phyloP scores from a whole-genome alignment of 208 protist species.

The Trypanosoma brucei region DNA sequence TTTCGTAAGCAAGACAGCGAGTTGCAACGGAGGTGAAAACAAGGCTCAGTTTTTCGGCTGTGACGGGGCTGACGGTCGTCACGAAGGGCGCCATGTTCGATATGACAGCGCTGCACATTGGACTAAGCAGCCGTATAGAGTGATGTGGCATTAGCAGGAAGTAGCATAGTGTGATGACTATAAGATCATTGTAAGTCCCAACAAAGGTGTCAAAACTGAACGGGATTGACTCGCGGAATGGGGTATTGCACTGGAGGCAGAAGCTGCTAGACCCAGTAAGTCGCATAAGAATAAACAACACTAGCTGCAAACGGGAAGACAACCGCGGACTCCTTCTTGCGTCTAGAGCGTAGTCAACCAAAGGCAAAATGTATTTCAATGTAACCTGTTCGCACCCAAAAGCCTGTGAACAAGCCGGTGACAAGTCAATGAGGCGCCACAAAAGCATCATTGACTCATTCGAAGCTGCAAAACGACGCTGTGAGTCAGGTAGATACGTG shows the following conservation, averaged over 20 bases:
- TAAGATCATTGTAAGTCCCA: conserved; percentile 73
- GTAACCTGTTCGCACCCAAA: conserved; percentile 36
- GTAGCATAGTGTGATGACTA: conserved; percentile 66
- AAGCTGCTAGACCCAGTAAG: conserved; percentile 73
- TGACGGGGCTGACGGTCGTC: conserved; percentile 31
- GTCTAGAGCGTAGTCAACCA: conserved; percentile 73
- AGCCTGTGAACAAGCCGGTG: conserved; percentile 40
- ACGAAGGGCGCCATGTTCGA: conserved; percentile 87
- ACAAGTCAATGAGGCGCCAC: conserved; percentile 80
- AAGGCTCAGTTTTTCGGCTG: conserved; percentile 46
- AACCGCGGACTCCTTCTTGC: conserved; percentile 35
- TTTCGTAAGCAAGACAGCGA: conserved; percentile 30
- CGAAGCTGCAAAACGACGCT: conserved; percentile 43
- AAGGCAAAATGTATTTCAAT: conserved; percentile 64
- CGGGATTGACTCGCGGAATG: conserved; percentile 39
- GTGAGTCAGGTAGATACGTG: conserved; percentile 73
- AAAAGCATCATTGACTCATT: conserved; percentile 83
- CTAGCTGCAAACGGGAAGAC: conserved; percentile 64
- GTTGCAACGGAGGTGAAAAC: conserved; percentile 45
- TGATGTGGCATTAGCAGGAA: conserved; percentile 50
- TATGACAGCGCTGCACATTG: conserved; percentile 69
- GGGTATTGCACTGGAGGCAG: conserved; percentile 71
- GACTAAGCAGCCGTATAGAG: conserved; percentile 39
- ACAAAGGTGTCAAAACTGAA: conserved; percentile 44
- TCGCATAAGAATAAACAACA: conserved; percentile 75